Evolutionary conservation across 176 grass and related monocot genomes (phyloP).

Genomic region (Aegilops tauschii): DNA sequence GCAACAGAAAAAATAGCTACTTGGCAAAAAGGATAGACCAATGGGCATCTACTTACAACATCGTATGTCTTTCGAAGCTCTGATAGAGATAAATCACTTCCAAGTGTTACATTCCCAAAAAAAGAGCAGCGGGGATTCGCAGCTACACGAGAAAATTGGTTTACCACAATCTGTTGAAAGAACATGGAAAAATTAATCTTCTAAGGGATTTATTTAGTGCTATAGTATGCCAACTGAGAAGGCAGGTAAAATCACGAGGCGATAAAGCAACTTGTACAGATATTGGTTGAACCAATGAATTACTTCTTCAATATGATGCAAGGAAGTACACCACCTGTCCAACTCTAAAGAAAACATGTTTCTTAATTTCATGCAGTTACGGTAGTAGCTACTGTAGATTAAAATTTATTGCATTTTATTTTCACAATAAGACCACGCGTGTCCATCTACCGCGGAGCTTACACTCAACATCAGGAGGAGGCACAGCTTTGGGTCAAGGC

Average conservation of each 20-base stretch:
- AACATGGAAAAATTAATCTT: slow-evolving; percentile 33
- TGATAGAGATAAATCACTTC: slow-evolving; percentile 60
- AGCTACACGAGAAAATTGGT: slow-evolving; percentile 96
- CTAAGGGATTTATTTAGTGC: not conserved
- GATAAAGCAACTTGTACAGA: not conserved
- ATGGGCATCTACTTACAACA: slow-evolving; percentile 43
- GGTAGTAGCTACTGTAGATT: not conserved
- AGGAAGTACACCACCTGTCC: not conserved
- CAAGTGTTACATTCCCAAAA: slow-evolving; percentile 84
- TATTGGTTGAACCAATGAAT: not conserved
- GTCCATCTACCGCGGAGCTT: too few species aligned
- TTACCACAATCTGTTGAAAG: slow-evolving; percentile 90
- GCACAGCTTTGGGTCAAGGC: too few species aligned
- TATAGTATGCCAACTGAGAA: not conserved
- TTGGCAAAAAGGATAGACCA: not conserved
- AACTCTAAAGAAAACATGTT: not conserved
- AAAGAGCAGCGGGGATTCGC: slow-evolving; percentile 63
- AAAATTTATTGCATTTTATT: not conserved
- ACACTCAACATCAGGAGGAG: too few species aligned
- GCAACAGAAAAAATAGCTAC: not conserved
- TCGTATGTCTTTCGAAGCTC: slow-evolving; percentile 70
- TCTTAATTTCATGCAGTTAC: not conserved
- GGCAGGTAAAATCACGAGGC: not conserved
- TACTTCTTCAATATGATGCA: not conserved
- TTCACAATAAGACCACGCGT: not conserved